Percentiles rank a stretch among this genome's conserved stretches.
Evolutionary conservation across 1,139 yeast species (phyloP).

Genomic region (Taphrina flavorubra): DNA sequence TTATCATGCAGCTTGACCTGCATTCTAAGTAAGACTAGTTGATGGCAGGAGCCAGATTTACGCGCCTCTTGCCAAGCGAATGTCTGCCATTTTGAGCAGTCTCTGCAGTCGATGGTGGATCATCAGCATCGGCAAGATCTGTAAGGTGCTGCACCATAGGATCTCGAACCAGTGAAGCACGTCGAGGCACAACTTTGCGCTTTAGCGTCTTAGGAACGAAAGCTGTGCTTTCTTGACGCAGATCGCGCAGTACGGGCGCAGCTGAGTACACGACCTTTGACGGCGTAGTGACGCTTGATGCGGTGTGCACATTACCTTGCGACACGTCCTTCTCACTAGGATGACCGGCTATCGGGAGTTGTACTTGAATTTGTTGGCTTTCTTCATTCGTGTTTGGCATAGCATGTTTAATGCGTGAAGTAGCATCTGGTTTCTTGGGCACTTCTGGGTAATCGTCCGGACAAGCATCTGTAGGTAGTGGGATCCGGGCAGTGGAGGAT

Average conservation of each 20-base stretch:
- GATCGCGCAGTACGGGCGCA: constrained; percentile 42
- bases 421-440: neutral
- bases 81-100: neutral
- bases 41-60: constrained; percentile 1
- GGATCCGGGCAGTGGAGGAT: constrained; percentile 41
- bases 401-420: too few relatives aligned
- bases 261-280: constrained; percentile 32
- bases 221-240: constrained; percentile 37
- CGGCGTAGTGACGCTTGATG: neutral
- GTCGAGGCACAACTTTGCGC: constrained; percentile 1
- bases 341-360: too few relatives aligned
- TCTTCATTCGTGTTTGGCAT: neutral
- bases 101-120: neutral
- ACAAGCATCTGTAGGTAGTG: constrained; percentile 41
- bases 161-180: neutral
- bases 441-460: neutral
- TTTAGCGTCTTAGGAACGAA: constrained; percentile 33
- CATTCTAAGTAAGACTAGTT: neutral
- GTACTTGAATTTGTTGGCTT: neutral
- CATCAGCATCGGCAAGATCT: neutral
- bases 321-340: too few relatives aligned
- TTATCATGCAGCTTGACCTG: neutral
- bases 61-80: neutral
- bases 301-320: too few relatives aligned
- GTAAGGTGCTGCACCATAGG: neutral